Evolutionary conservation across 306 rosid species (phyloP).

Genomic region (Inga oerstediana): DNA sequence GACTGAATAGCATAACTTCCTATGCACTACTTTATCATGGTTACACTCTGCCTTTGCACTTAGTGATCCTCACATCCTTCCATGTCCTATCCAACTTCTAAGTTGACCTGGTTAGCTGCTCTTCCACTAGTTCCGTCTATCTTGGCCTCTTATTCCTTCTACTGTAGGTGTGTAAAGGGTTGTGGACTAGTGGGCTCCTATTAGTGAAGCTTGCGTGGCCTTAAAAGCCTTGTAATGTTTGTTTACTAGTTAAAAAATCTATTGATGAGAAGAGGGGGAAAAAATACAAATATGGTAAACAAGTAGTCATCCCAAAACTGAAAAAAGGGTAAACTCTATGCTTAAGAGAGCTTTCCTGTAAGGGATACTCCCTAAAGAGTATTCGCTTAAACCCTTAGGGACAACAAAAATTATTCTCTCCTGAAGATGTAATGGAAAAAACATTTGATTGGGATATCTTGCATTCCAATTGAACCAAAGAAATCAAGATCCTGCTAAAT

Average conservation of each 20-base stretch:
- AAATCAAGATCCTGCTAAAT: too few relatives aligned
- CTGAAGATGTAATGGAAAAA: too few relatives aligned
- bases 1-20: not conserved
- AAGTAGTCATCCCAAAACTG: not conserved
- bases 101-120: not conserved
- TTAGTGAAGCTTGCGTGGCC: not conserved
- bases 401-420: too few relatives aligned
- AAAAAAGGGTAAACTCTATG: not conserved
- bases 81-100: not conserved
- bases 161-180: not conserved
- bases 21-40: not conserved
- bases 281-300: not conserved
- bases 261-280: too few relatives aligned
- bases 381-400: not conserved
- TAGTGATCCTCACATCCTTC: not conserved
- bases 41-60: not conserved
- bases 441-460: too few relatives aligned
- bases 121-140: not conserved
- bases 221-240: not conserved
- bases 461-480: too few relatives aligned
- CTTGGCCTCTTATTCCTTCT: not conserved
- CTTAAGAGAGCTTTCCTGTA: not conserved
- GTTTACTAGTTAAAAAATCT: not conserved
- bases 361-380: not conserved
- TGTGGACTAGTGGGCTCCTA: not conserved